Evolutionary conservation across 2,329 filamentous ascomycete species (phyloP).

Genomic region (Penicillium sp.): DNA sequence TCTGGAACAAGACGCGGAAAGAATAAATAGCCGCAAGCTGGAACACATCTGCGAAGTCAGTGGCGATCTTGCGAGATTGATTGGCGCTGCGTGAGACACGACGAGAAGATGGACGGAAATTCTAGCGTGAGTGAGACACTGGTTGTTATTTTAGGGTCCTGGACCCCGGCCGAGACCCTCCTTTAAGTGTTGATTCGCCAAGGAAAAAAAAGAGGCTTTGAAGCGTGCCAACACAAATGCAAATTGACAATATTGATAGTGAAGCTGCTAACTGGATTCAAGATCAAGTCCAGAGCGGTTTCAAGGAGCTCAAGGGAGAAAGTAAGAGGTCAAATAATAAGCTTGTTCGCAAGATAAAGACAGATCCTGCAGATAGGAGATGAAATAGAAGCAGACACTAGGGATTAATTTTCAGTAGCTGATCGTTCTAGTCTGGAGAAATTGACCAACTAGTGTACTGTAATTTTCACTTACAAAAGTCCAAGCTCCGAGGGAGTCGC

Average conservation of each 20-base stretch:
- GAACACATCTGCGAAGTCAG: background rate
- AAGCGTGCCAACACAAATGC: background rate
- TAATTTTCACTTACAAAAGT: conserved; percentile 11
- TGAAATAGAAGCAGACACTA: background rate
- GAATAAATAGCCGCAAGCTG: conserved; percentile 9
- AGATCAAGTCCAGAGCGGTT: background rate
- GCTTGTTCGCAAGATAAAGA: background rate
- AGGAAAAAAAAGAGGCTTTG: conserved; percentile 1
- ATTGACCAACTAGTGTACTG: background rate
- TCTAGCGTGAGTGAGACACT: conserved; percentile 26
- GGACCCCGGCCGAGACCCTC: background rate
- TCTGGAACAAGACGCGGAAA: background rate
- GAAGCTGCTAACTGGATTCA: background rate
- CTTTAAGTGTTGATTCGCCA: conserved; percentile 19
- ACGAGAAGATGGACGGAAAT: background rate
- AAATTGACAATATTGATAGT: background rate
- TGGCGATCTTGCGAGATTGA: conserved; percentile 12
- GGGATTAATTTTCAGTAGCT: conserved; percentile 5
- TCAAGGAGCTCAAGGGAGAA: background rate
- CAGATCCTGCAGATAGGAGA: background rate
- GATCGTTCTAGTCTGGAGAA: background rate
- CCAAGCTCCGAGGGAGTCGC: conserved; percentile 9
- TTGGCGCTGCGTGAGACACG: conserved; percentile 22
- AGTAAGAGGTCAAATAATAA: background rate
- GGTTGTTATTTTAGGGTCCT: conserved; percentile 30